Percentiles rank a stretch among this genome's conserved stretches.
These are phyloP conservation scores for Backusella mclennaniae DNA, from an alignment of 192 early-diverging fungal genomes.

Conservation along the genomic window DNA sequence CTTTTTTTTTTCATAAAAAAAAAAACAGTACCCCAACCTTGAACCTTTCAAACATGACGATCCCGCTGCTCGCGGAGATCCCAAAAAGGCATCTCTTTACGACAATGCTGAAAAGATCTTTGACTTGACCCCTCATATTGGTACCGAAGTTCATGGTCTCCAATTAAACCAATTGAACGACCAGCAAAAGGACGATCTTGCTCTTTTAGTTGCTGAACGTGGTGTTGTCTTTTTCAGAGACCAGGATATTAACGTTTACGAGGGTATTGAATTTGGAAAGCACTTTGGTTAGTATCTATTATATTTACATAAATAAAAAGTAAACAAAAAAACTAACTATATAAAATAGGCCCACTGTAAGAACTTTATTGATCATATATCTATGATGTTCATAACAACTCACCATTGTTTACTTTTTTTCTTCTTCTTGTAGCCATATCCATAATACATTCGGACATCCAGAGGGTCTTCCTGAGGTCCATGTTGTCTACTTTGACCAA, in stretches of 20 bases:
- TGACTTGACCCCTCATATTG: conserved; percentile 34
- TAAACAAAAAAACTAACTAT: background rate
- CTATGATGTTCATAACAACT: background rate
- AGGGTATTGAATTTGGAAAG: conserved; percentile 27
- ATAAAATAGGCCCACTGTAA: conserved; percentile 4
- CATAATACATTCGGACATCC: conserved; percentile 28
- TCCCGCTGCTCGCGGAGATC: conserved; percentile 30
- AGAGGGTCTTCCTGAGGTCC: conserved; percentile 20
- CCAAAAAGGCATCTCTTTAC: conserved; percentile 28
- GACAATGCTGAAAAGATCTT: conserved; percentile 20
- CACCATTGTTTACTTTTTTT: background rate
- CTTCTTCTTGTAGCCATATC: conserved; percentile 10
- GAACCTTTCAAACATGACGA: conserved; percentile 30
- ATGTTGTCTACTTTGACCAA: conserved; percentile 30
- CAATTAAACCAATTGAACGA: conserved; percentile 32
- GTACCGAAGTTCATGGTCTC: conserved; percentile 37
- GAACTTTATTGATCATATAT: background rate
- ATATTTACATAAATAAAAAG: background rate
- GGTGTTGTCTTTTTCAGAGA: conserved; percentile 40
- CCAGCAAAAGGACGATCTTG: conserved; percentile 35
- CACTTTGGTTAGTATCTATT: conserved; percentile 27
- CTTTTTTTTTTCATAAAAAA: too few relatives aligned
- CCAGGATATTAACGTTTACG: conserved; percentile 30
- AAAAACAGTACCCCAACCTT: conserved; percentile 9
- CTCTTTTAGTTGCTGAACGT: conserved; percentile 34